phyloP scores from a whole-genome alignment of 108 stramenopile genomes.

The Cyclostephanos invisitatus region DNA sequence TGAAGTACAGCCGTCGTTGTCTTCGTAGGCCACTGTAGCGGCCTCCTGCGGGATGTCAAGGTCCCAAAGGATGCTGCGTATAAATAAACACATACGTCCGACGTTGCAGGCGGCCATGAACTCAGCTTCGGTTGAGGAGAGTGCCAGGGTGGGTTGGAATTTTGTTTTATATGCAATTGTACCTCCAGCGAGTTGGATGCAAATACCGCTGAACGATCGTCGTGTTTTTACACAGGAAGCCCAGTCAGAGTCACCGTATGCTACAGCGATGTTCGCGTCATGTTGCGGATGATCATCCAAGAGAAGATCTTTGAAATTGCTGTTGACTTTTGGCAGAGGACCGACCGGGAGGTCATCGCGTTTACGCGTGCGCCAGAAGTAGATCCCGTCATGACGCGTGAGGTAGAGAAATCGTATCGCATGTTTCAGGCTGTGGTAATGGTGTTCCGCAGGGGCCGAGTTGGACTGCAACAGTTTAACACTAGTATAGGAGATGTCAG shows the following conservation, averaged over 20 bases:
- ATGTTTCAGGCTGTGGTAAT: neutral
- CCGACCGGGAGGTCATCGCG: conserved; percentile 4
- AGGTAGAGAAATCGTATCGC: neutral
- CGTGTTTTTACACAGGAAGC: conserved; percentile 26
- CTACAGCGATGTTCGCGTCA: neutral
- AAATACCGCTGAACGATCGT: conserved; percentile 34
- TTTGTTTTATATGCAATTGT: no score
- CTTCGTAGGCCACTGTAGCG: conserved; percentile 22
- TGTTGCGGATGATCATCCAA: neutral
- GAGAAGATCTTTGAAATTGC: neutral
- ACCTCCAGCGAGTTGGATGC: conserved; percentile 31
- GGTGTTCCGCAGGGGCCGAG: neutral
- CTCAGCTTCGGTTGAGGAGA: no score
- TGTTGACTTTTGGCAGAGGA: conserved; percentile 3
- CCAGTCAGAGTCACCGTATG: conserved; percentile 39
- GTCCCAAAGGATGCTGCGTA: conserved; percentile 36
- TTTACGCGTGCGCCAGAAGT: conserved; percentile 25
- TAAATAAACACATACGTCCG: conserved; percentile 21
- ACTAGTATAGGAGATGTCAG: conserved; percentile 38
- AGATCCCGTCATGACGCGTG: conserved; percentile 7
- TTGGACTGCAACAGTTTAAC: neutral
- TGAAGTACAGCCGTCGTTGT: conserved; percentile 24
- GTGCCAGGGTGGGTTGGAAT: no score
- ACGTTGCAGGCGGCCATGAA: conserved; percentile 34
- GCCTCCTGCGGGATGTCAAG: conserved; percentile 29